A percentile compares a stretch with the other conserved stretches of the same genome.
Evolutionary conservation across 768 basidiomycete genomes (phyloP).

Genomic region (Gloeophyllum trabeum): DNA sequence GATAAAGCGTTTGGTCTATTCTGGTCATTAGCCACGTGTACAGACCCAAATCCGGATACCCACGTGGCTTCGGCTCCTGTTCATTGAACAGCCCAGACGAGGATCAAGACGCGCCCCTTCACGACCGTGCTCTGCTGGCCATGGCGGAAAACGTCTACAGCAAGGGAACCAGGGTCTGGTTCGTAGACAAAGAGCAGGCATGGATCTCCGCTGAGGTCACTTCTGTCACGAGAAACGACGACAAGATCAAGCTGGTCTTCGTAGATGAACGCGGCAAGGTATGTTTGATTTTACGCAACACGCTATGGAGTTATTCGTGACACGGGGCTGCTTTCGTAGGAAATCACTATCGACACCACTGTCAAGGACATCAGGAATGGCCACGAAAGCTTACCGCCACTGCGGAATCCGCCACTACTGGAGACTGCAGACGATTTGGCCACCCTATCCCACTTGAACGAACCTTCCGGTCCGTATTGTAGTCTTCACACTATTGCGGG

Average conservation of each 20-base stretch:
- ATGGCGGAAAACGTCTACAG: constrained; percentile 92
- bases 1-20: too few species aligned
- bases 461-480: constrained; percentile 71
- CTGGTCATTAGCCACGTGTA: too few species aligned
- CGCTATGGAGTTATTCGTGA: constrained; percentile 2
- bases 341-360: constrained; percentile 69
- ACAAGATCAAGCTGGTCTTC: constrained; percentile 75
- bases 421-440: constrained; percentile 98
- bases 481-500: not conserved
- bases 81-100: too few species aligned
- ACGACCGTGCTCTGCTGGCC: constrained; percentile 5
- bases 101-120: too few species aligned
- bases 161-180: constrained; percentile 87
- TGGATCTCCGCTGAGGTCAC: constrained; percentile 88
- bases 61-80: too few species aligned
- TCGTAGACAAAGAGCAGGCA: constrained; percentile 87
- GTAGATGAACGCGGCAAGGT: constrained; percentile 92
- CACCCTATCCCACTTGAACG: constrained; percentile 94
- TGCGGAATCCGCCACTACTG: constrained; percentile 92
- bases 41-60: too few species aligned
- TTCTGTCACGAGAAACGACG: constrained; percentile 54
- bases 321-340: constrained; percentile 30
- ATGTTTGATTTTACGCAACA: constrained; percentile 9
- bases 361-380: constrained; percentile 72
- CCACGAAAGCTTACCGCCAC: constrained; percentile 74